Evolutionary conservation across 208 protist genomes (phyloP).

Genomic region (Vickermania spadyakhi): DNA sequence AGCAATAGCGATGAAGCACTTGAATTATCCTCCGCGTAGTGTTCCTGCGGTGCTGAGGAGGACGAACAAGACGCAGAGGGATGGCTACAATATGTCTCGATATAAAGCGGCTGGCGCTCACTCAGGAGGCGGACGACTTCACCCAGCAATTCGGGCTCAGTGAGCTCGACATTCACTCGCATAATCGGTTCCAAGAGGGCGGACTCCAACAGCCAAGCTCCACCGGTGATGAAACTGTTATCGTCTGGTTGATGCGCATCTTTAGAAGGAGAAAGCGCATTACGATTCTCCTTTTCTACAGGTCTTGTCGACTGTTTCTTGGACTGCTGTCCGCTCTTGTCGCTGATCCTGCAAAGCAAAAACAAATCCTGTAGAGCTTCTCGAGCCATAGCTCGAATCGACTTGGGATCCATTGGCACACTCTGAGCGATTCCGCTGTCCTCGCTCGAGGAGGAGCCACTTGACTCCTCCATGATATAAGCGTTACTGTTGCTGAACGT

Average conservation of each 20-base stretch:
- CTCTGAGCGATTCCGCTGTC: neutral
- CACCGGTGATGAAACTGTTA: neutral
- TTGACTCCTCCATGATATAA: too few species aligned
- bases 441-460: neutral
- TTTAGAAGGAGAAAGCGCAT: too few species aligned
- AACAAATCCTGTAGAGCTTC: slow-evolving; percentile 36
- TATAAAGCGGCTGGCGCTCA: slow-evolving; percentile 60
- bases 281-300: slow-evolving; percentile 16
- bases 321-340: too few species aligned
- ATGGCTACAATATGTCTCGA: too few species aligned
- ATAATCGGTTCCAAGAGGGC: slow-evolving; percentile 84
- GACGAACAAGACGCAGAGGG: too few species aligned
- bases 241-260: too few species aligned
- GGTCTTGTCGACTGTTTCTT: too few species aligned
- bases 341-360: too few species aligned
- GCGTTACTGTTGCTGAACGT: neutral
- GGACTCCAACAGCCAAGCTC: slow-evolving; percentile 1
- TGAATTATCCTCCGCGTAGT: neutral
- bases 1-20: neutral
- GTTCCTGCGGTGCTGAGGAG: neutral
- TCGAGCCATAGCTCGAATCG: slow-evolving; percentile 36
- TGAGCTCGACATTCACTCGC: slow-evolving; percentile 77
- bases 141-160: slow-evolving; percentile 62
- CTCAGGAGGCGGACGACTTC: slow-evolving; percentile 68
- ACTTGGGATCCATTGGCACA: slow-evolving; percentile 26